A percentile compares a stretch with the other conserved stretches of the same genome.
Conservation (phyloP, 805 yeast species). For the Novakomyces olei region DNA sequence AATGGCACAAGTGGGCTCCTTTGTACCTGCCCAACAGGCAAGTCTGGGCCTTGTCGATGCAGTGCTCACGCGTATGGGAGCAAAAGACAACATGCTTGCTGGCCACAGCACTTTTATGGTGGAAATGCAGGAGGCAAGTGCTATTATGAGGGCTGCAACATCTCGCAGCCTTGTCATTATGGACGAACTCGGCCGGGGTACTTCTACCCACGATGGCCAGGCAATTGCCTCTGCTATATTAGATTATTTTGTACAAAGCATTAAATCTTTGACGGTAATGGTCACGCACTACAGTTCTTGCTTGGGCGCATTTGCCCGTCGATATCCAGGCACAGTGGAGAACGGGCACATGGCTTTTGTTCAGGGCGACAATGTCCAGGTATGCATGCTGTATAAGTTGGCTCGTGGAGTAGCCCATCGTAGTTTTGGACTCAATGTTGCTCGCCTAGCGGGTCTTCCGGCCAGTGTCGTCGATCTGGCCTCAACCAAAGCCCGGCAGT, state of each 20-base stretch:
- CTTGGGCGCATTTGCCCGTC: slow-evolving; percentile 29
- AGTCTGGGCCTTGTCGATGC: slow-evolving; percentile 44
- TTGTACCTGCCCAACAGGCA: slow-evolving; percentile 43
- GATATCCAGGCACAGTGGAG: slow-evolving; percentile 21
- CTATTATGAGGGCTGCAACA: slow-evolving; percentile 30
- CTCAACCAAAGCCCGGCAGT: too few relatives aligned
- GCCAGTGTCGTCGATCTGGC: slow-evolving; percentile 8
- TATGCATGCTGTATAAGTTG: slow-evolving; percentile 32
- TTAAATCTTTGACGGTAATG: slow-evolving; percentile 40
- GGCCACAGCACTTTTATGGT: slow-evolving; percentile 73
- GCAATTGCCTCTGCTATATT: slow-evolving; percentile 60
- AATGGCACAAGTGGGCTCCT: slow-evolving; percentile 61
- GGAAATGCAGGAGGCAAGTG: slow-evolving; percentile 44
- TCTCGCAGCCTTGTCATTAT: slow-evolving; percentile 36
- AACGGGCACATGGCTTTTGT: slow-evolving; percentile 56
- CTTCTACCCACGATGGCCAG: slow-evolving; percentile 56
- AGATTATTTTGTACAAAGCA: slow-evolving; percentile 27
- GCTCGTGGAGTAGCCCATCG: slow-evolving; percentile 30
- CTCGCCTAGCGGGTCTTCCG: slow-evolving; percentile 42
- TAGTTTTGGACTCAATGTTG: slow-evolving; percentile 74
- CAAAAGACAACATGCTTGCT: slow-evolving; percentile 48
- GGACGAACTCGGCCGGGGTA: slow-evolving; percentile 64
- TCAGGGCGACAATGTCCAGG: slow-evolving; percentile 16
- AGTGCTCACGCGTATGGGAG: slow-evolving; percentile 43
- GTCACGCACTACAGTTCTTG: slow-evolving; percentile 69